Evolutionary conservation across 169 alveolate genomes (phyloP).

Genomic region (Babesia ovis): DNA sequence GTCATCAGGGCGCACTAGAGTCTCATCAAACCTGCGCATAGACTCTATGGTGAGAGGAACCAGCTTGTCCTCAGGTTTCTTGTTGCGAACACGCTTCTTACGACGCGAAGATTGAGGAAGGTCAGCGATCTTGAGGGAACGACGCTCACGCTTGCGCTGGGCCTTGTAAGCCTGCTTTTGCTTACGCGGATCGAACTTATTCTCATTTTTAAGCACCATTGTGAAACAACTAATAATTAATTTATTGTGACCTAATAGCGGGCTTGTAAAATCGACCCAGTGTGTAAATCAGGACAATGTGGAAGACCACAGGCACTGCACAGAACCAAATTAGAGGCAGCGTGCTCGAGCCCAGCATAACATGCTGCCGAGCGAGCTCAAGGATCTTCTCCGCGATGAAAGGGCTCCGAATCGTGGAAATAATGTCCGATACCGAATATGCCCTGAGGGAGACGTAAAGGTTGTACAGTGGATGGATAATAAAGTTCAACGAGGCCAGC

Average conservation of each 20-base stretch:
- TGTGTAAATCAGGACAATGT: conserved; percentile 25
- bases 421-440: not conserved
- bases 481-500: not conserved
- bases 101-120: conserved; percentile 3
- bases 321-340: conserved; percentile 39
- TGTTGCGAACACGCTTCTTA: conserved; percentile 39
- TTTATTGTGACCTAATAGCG: not conserved
- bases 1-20: conserved; percentile 42
- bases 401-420: not conserved
- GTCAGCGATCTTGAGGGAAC: conserved; percentile 34
- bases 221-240: not conserved
- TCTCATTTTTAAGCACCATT: conserved; percentile 29
- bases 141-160: conserved; percentile 61
- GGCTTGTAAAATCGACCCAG: not conserved
- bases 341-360: conserved; percentile 49
- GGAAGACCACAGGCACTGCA: conserved; percentile 33
- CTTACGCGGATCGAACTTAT: not conserved
- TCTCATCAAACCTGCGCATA: conserved; percentile 62
- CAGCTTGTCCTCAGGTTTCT: conserved; percentile 30
- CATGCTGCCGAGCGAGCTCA: conserved; percentile 51
- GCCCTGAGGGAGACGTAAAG: not conserved
- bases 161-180: conserved; percentile 54
- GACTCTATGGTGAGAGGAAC: conserved; percentile 67
- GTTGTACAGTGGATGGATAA: conserved; percentile 4
- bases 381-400: conserved; percentile 44